Percentiles rank a stretch among this genome's conserved stretches.
Conservation (phyloP, 306 rosid species). For the Cucumis melo region DNA sequence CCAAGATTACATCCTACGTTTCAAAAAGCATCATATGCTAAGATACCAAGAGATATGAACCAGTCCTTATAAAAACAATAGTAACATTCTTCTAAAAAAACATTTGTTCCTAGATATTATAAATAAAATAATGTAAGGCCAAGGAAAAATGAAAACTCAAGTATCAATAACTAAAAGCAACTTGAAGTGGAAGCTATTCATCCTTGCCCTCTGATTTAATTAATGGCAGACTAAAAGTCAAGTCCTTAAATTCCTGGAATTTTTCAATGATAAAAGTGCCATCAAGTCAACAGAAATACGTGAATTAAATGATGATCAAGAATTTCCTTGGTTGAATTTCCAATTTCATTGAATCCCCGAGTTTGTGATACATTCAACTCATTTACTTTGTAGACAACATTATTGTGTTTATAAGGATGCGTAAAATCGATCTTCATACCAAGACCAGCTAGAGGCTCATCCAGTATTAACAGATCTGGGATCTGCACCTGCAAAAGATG, state of each 20-base stretch:
- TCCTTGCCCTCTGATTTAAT: neutral
- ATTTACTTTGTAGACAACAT: neutral
- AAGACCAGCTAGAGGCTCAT: slow-evolving; percentile 95
- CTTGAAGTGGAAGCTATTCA: neutral
- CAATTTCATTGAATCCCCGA: neutral
- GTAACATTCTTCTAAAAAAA: neutral
- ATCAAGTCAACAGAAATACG: neutral
- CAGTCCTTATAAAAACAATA: neutral
- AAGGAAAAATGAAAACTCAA: neutral
- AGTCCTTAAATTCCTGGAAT: neutral
- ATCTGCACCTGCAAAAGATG: slow-evolving; percentile 55
- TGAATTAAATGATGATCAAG: neutral
- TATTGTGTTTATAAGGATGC: neutral
- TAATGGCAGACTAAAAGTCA: neutral
- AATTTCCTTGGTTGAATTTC: neutral
- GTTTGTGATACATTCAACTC: neutral
- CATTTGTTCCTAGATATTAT: neutral
- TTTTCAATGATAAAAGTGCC: neutral
- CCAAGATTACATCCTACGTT: neutral
- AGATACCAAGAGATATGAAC: neutral
- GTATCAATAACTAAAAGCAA: neutral
- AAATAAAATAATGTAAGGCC: neutral
- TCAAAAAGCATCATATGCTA: neutral
- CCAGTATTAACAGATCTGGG: slow-evolving; percentile 84
- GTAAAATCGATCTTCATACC: slow-evolving; percentile 35